Evolutionary conservation across 1,139 yeast species (phyloP).

Genomic region (Lodderomyces pseudojiufengensis): DNA sequence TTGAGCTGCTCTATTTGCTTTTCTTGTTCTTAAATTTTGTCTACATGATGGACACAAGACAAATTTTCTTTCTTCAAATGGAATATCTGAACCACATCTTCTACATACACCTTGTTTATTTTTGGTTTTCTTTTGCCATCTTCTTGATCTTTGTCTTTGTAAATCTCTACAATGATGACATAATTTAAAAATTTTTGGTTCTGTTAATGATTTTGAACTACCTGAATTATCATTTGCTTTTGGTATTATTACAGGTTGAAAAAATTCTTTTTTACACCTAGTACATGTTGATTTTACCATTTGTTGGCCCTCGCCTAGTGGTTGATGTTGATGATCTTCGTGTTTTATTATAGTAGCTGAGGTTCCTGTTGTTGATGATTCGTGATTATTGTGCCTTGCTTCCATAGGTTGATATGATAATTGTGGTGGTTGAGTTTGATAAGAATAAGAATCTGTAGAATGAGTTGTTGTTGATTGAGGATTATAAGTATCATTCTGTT

Average conservation of each 20-base stretch:
- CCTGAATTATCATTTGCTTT: conserved; percentile 19
- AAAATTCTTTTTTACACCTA: conserved; percentile 58
- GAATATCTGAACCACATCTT: conserved; percentile 56
- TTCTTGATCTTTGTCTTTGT: conserved; percentile 57
- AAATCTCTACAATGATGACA: conserved; percentile 63
- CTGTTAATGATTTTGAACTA: conserved; percentile 28
- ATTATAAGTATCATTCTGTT: conserved; percentile 7
- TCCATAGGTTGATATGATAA: too few relatives aligned
- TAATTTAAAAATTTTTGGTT: conserved; percentile 50
- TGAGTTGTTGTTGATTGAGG: background rate
- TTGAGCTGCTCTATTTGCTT: conserved; percentile 55
- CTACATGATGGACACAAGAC: conserved; percentile 62
- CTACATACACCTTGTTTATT: conserved; percentile 61
- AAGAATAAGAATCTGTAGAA: background rate
- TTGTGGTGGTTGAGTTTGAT: background rate
- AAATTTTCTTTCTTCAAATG: conserved; percentile 46
- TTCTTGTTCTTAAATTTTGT: conserved; percentile 49
- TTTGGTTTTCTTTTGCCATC: conserved; percentile 64
- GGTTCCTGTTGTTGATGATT: conserved; percentile 1
- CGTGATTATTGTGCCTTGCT: background rate
- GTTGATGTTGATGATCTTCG: background rate
- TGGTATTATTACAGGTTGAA: conserved; percentile 41
- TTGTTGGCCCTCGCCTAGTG: conserved; percentile 8
- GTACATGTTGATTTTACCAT: conserved; percentile 36
- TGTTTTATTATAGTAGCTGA: background rate